Base-by-base conservation (phyloP, 2,329 filamentous ascomycete species). In the Passalora sequoiae region DNA sequence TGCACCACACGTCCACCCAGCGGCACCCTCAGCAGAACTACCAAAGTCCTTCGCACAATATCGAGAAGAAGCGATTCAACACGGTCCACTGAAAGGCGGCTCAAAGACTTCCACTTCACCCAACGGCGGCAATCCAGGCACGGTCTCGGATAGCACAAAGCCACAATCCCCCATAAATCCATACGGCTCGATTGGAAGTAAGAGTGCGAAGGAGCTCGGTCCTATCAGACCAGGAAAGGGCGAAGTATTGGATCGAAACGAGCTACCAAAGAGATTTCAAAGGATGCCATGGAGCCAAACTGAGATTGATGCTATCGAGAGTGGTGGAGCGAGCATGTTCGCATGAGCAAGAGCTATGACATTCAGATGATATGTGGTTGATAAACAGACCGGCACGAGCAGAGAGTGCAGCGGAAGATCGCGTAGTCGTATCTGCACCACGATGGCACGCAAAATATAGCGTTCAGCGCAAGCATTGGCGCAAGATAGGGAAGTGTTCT, bases 271-370 rank as follows among this genome's bases (percentile, higher is more conserved):
- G 51, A 80, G 91, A 59, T 98, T 96, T 78, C 80, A 83, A 61
- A 78, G 88, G 53, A 72, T 78, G 37, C 77, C 80, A 9, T 85
- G 89, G 69, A 83, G 78, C 27, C 69, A 82, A 57, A 81, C 82
- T 31, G 92, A 98, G 77, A 98, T 98, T 48, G 92, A 97, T 67
- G 89, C 89, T 16, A 78, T 98, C 61, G 89, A 96, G 78, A 92
- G 87, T 43, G 92, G 89, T 43, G 92, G 92, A 44, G 92, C 91
- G 24, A 84, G 78, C 35, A 44, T 62, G 53, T 53, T 57, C 32
- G 51, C 43, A 16, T 55, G 45, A 55, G 24, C n/a, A n/a, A n/a
- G n/a, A n/a, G n/a, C n/a, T n/a, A n/a, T n/a, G n/a, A n/a, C n/a
- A n/a, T n/a, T n/a, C n/a, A n/a, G n/a, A n/a, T n/a, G n/a, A n/a